A percentile compares a stretch with the other conserved stretches of the same genome.
Evolutionary conservation across 345 rosid species (phyloP).

Genomic region (Hypericum perforatum): DNA sequence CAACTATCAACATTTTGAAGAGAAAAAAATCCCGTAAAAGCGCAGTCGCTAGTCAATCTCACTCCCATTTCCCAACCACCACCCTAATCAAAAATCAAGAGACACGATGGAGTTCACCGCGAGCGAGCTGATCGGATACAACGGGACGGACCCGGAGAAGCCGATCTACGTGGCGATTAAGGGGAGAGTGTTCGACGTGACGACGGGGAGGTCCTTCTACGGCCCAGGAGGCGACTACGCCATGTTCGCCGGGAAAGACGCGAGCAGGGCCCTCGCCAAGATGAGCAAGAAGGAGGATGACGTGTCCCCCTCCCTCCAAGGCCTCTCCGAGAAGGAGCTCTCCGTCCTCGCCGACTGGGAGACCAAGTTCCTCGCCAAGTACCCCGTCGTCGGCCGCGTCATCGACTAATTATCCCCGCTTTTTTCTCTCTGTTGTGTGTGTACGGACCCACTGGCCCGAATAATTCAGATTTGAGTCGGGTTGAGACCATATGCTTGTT

Average conservation of each 20-base stretch:
- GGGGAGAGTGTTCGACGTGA: slow-evolving; percentile 67
- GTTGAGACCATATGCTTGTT: too few relatives aligned
- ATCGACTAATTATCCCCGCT: slow-evolving; percentile 19
- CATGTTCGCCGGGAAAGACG: slow-evolving; percentile 76
- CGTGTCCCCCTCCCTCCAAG: slow-evolving; percentile 46
- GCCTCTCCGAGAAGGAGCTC: slow-evolving; percentile 69
- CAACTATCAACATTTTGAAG: too few relatives aligned
- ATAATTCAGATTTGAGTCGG: too few relatives aligned
- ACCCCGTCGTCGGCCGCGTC: slow-evolving; percentile 72
- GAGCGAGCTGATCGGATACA: slow-evolving; percentile 49
- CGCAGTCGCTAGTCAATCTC: too few relatives aligned
- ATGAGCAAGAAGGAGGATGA: slow-evolving; percentile 92
- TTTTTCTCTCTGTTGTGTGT: too few relatives aligned
- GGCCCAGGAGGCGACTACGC: slow-evolving; percentile 62
- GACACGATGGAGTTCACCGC: slow-evolving; percentile 60
- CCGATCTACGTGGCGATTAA: slow-evolving; percentile 84
- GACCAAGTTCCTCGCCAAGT: slow-evolving; percentile 81
- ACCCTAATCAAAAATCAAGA: background rate
- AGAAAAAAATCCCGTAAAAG: too few relatives aligned
- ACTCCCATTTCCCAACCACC: too few relatives aligned
- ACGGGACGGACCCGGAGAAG: slow-evolving; percentile 61
- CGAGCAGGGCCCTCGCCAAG: slow-evolving; percentile 80
- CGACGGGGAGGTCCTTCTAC: slow-evolving; percentile 68
- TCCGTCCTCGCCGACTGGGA: slow-evolving; percentile 71
- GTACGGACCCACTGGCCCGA: too few relatives aligned